Evolutionary conservation across 2,329 filamentous ascomycete genomes (phyloP), one percentile per base, ranked within the genome.

Genomic region (Paraphoma chrysanthemicola): DNA sequence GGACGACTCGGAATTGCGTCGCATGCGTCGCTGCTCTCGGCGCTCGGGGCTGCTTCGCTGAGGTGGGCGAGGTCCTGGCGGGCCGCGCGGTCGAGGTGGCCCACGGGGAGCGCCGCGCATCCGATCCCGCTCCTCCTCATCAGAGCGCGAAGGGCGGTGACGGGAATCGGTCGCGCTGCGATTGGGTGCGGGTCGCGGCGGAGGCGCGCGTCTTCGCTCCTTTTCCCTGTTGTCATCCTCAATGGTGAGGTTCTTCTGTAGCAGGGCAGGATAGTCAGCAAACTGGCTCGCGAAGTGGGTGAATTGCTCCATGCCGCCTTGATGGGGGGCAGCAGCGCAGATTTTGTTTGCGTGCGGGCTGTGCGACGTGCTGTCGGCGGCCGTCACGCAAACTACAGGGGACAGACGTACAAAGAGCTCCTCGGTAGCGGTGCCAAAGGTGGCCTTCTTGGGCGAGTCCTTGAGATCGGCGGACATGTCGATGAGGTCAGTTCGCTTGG

Each of bases 1-100:
- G 0, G 91, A 94, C 0, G 90, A 92, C 55, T 94, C 91, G 2
- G 91, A 94, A 74, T 93, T 93, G 66, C 91, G 86, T 66, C 90
- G 86, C 16, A 85, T 83, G 17, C 88, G 85, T 54, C 83, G 78
- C 44, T 81, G 79, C 46, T 77, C 74, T 39, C 75, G 73, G 52
- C 80, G 78, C 54, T 71, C 79, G 7, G 71, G 73, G 57, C 73
- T 75, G 58, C 59, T 64, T 17, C 59, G 71, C 60, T 57, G 75
- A 16, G 60, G 66, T 64, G 66, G 78, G 65, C 70, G 74, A 47
- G 75, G 71, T 56, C 78, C 71, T 48, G 76, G 72, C 44, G 66
- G 76, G 56, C 67, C 78, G 67, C 66, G 75, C 69, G 72, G 77
- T 67, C 70, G 68, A 41, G 70, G 68, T 2, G 69, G 68, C 0